Evolutionary conservation across 2,329 filamentous ascomycete species (phyloP), one percentile per base, ranked within the genome.

Genomic region (Microcyclospora pomicola): DNA sequence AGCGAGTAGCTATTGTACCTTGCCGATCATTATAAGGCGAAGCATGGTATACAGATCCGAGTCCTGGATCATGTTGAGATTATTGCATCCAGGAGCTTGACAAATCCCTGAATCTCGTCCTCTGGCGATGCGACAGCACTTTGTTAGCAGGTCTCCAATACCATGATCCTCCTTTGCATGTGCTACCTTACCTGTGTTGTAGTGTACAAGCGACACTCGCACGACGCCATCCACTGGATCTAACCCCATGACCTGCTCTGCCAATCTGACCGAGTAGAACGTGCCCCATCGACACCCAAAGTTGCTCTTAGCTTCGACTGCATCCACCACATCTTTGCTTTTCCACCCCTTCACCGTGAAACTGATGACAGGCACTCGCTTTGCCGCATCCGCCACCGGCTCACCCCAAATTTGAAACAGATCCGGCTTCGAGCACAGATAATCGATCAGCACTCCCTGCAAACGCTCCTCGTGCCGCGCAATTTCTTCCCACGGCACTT

Each of bases 131-230:
- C 5, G 19, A 24, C 4, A 24, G 19, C 19, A 24, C 19, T 24
- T 7, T 24, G 19, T 24, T 24, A 24, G 19, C 19, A 24, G 19
- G 19, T 24, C 7, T 27, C 15, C n/a, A 34, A 33, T 4, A 31
- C 38, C 27, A 38, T 33, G 9, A 27, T 11, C 12, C 32, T 42
- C 29, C 36, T 30, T 28, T 31, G 28, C 15, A 43, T 24, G 6
- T 29, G 11, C 6, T 19, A 28, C 10, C 71, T 64, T 51, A 75
- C 72, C 52, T 2, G 76, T 81, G 49, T 84, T 84, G 52, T 84
- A 84, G 57, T 83, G 79, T 38, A 80, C 69, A 65, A 82, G 66
- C 49, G 76, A 81, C n/a, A 82, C 74, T 44, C 80, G 67, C 4
- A 80, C 68, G 7, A 83, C 71, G 0, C 77, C 80, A 46, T 81